Conservation (phyloP, 306 rosid species). For the Lathyrus tuberosus region DNA sequence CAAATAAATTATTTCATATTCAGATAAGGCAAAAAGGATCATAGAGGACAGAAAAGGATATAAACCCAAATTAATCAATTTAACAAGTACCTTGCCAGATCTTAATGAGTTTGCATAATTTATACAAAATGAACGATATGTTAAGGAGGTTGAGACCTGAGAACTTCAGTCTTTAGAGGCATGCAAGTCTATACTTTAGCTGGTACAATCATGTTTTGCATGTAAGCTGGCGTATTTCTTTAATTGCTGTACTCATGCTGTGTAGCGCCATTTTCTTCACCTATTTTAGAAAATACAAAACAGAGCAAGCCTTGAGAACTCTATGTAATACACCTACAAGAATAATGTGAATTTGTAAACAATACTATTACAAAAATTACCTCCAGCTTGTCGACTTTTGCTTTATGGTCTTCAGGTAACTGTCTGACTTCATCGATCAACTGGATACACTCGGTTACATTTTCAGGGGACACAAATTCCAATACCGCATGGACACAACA, state of each 20-base stretch:
- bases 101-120: conserved; percentile 37
- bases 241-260: conserved; percentile 74
- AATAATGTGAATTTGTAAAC: conserved; percentile 26
- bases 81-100: conserved; percentile 35
- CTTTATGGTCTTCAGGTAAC: conserved; percentile 71
- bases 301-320: conserved; percentile 27
- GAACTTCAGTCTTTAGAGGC: conserved; percentile 2
- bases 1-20: conserved; percentile 36
- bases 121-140: conserved; percentile 40
- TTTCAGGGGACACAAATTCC: conserved; percentile 92
- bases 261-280: conserved; percentile 85
- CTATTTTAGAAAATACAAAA: conserved; percentile 50
- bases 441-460: conserved; percentile 67
- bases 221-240: conserved; percentile 82
- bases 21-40: conserved; percentile 32
- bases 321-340: conserved; percentile 5
- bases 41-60: conserved; percentile 21
- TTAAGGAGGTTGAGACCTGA: conserved; percentile 25
- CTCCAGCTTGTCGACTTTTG: conserved; percentile 81
- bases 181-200: conserved; percentile 15
- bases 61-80: conserved; percentile 37
- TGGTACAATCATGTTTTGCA: conserved; percentile 57
- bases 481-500: conserved; percentile 83
- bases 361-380: conserved; percentile 46
- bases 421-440: conserved; percentile 68